phyloP scores from a whole-genome alignment of 2,329 filamentous ascomycete genomes.

The Paecilomyces fulvus region DNA sequence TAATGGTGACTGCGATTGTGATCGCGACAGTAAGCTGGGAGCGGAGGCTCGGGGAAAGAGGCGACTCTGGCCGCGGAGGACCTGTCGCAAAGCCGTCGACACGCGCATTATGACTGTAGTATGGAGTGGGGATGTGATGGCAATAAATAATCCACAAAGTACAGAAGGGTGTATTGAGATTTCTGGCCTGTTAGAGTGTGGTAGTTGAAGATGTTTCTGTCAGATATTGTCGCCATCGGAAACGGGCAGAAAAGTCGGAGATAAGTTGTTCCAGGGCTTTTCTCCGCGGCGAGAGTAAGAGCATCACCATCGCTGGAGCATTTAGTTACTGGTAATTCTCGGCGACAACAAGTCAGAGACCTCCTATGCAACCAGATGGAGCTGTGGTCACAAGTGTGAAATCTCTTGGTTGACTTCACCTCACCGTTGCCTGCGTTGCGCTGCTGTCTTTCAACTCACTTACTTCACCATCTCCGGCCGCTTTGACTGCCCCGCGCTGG shows the following conservation, averaged over 20 bases:
- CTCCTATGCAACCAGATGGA: not conserved
- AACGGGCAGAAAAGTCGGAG: slow-evolving; percentile 12
- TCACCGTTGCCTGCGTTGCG: not conserved
- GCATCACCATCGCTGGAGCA: not conserved
- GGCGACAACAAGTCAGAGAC: not conserved
- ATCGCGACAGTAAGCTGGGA: slow-evolving; percentile 12
- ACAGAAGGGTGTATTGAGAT: not conserved
- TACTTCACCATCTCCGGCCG: not conserved
- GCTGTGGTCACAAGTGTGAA: not conserved
- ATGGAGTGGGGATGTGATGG: not conserved
- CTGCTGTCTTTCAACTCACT: not conserved
- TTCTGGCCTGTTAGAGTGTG: not conserved
- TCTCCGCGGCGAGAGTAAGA: slow-evolving; percentile 14
- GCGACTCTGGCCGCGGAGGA: slow-evolving; percentile 14
- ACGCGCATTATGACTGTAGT: slow-evolving; percentile 10
- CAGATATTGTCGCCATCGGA: not conserved
- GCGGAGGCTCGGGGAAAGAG: slow-evolving; percentile 10
- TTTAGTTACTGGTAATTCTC: not conserved
- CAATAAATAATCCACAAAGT: not conserved
- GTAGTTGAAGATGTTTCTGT: not conserved
- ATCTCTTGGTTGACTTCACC: not conserved
- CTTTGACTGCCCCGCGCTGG: slow-evolving; percentile 9
- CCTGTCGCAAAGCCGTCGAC: slow-evolving; percentile 9
- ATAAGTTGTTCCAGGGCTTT: slow-evolving; percentile 16
- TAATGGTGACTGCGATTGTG: slow-evolving; percentile 9